Evolutionary conservation across 2,329 filamentous ascomycete species (phyloP), one percentile per base, ranked within the genome.

Genomic region (Fusarium torulosum): DNA sequence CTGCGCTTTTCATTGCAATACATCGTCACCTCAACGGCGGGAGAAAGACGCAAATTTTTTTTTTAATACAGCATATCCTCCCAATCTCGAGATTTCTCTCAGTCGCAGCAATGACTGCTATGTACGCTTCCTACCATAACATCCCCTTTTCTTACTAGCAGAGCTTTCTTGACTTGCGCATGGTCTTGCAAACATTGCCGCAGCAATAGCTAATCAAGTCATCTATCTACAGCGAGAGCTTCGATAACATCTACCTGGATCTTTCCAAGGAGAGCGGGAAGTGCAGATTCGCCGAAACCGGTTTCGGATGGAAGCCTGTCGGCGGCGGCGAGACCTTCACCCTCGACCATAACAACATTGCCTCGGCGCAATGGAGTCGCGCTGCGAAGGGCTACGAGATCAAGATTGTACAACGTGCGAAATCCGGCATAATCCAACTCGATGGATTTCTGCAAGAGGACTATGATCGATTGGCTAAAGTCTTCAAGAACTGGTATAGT

Each of bases 401-500:
- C 76, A 97, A 97, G 83, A 92, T 99, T 57, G 83, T 96, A 67
- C 91, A 93, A 74, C 89, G 94, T 41, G 66, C 72, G 64, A 92
- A 90, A 63, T 92, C 92, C 14, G 92, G 92, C 66, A 88, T 98
- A 62, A 90, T 97, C 56, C 96, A 98, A 78, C 87, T 99, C 46
- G 96, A 99, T 78, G 96, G 96, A 1, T 99, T 99, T 79, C 89
- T 93, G 69, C 91, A 94, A 78, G 94, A 97, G 86, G 95, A 99
- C 79, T 92, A 93, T 72, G 96, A 99, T 71, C 92, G 96, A 55
- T 83, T 97, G 15, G 87, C 84, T 81, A 97, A 97, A 79, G 88
- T 96, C 71, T 97, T 99, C 86, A 98, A 97, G 83, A 92, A 95
- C 75, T 98, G 95, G 93, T 99, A 98, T 81, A 96, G 93, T 81